Conservation (phyloP, 768 basidiomycete species). For the Termitomyces titanicus region DNA sequence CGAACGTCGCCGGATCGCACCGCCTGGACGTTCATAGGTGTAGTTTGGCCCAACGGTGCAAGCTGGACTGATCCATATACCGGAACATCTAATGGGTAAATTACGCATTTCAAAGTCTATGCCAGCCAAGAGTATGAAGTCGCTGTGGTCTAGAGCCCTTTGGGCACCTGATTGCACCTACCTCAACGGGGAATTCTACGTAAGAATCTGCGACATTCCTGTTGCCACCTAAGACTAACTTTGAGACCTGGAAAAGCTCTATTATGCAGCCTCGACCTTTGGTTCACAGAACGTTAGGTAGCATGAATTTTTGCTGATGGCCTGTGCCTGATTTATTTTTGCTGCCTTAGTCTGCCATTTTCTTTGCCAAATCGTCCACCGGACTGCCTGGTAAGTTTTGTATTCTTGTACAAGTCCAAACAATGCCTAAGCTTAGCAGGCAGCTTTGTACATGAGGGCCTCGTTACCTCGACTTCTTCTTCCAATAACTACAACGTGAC, state of each 20-base stretch:
- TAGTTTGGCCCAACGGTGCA: constrained; percentile 48
- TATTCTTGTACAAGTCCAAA: not conserved
- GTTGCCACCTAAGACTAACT: not conserved
- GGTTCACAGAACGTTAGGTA: constrained; percentile 44
- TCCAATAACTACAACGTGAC: constrained; percentile 40
- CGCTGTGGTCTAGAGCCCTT: constrained; percentile 23
- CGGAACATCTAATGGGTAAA: constrained; percentile 41
- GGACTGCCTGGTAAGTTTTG: constrained; percentile 33
- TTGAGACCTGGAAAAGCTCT: constrained; percentile 31
- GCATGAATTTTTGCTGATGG: not conserved
- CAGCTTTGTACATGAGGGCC: constrained; percentile 42
- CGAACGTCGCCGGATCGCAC: constrained; percentile 45
- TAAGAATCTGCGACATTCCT: constrained; percentile 9
- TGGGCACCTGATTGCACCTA: constrained; percentile 39
- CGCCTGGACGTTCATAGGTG: constrained; percentile 41
- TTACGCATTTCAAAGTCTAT: not conserved
- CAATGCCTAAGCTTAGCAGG: constrained; percentile 18
- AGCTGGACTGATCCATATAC: constrained; percentile 49
- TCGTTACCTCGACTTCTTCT: constrained; percentile 40
- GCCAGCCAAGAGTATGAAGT: not conserved
- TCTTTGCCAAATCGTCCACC: constrained; percentile 49
- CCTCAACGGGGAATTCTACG: constrained; percentile 26
- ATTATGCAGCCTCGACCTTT: constrained; percentile 53
- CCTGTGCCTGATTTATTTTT: not conserved
- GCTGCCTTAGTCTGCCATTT: constrained; percentile 43